phyloP scores from a whole-genome alignment of 805 yeast genomes.

The Cyberlindnera mycetangii region DNA sequence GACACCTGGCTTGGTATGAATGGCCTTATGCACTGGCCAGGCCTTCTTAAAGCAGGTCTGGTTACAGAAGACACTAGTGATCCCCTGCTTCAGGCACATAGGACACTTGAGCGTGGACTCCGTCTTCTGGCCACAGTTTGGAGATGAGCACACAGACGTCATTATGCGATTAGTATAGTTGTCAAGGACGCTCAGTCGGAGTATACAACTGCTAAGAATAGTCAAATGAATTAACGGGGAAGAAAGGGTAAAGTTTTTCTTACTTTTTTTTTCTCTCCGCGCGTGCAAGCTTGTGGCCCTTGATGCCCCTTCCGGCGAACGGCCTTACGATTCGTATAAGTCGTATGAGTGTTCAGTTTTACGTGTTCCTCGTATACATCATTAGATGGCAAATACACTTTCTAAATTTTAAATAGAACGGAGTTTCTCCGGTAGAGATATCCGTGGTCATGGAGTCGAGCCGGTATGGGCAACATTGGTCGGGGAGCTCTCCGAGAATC shows the following conservation, averaged over 20 bases:
- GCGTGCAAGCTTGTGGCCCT: neutral
- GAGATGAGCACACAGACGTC: slow-evolving; percentile 57
- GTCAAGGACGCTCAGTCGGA: no score
- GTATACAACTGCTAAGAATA: neutral
- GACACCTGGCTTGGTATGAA: slow-evolving; percentile 63
- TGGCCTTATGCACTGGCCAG: slow-evolving; percentile 71
- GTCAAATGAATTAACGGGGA: neutral
- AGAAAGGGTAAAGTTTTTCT: neutral
- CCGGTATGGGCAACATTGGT: neutral
- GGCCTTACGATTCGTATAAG: no score
- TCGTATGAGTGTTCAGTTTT: neutral
- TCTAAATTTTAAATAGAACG: no score
- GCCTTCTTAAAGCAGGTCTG: slow-evolving; percentile 77
- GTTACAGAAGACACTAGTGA: slow-evolving; percentile 68
- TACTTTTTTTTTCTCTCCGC: neutral
- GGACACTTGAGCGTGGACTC: slow-evolving; percentile 83
- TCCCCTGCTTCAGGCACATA: slow-evolving; percentile 73
- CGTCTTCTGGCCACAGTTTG: slow-evolving; percentile 83
- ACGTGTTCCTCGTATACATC: neutral
- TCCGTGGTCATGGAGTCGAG: no score
- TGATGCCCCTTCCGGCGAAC: no score
- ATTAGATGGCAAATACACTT: no score
- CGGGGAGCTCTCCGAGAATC: neutral
- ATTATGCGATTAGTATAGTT: neutral
- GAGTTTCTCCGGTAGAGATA: no score